These are phyloP conservation scores for Lotmaria passim DNA, from an alignment of 208 protist genomes.

Conservation along the genomic window DNA sequence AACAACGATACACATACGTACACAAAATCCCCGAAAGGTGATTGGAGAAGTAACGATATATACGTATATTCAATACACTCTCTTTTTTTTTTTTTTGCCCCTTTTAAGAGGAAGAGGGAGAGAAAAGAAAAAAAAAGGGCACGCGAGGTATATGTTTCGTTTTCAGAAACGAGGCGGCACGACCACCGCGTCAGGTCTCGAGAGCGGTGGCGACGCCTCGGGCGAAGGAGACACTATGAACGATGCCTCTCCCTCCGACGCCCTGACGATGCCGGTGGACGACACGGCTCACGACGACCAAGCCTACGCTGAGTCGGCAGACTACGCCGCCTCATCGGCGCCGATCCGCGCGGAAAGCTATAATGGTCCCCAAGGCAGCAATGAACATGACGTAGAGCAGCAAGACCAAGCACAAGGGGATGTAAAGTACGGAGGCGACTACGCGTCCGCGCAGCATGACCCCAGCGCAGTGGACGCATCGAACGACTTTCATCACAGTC, in stretches of 20 bases:
- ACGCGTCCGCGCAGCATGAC: neutral
- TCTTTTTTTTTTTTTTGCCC: neutral
- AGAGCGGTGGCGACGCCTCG: neutral
- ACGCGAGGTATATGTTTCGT: constrained; percentile 24
- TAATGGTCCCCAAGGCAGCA: neutral
- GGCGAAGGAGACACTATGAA: neutral
- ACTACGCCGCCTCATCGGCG: too few relatives aligned
- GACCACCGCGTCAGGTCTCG: constrained; percentile 10
- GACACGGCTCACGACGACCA: neutral
- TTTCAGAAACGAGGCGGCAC: constrained; percentile 24
- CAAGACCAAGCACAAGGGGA: too few relatives aligned
- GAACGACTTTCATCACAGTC: too few relatives aligned
- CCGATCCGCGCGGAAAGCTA: neutral
- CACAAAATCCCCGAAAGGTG: neutral
- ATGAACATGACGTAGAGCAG: neutral
- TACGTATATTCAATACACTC: too few relatives aligned
- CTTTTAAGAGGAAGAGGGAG: neutral
- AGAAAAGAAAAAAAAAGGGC: neutral
- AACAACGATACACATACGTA: neutral
- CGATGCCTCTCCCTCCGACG: neutral
- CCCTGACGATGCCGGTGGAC: constrained; percentile 8
- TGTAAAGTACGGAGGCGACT: too few relatives aligned
- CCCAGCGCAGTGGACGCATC: constrained; percentile 8
- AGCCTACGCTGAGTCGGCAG: too few relatives aligned
- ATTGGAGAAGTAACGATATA: too few relatives aligned